Evolutionary conservation across 768 basidiomycete genomes (phyloP).

Genomic region (Tricholoma sp.): DNA sequence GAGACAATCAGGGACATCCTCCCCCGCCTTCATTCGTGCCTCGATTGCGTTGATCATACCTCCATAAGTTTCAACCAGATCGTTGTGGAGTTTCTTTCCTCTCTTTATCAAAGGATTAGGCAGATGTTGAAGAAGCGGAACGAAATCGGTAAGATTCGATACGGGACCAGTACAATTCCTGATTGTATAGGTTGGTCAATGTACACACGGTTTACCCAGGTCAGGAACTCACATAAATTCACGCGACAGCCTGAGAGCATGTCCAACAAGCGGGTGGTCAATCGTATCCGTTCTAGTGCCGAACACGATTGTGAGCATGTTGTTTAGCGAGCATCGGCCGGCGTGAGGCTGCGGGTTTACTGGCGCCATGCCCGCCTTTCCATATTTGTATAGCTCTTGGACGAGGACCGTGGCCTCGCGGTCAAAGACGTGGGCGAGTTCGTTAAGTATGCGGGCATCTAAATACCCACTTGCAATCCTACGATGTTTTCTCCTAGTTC

Average conservation of each 20-base stretch:
- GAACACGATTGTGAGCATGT: conserved; percentile 41
- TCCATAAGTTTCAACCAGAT: conserved; percentile 33
- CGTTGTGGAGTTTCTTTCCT: conserved; percentile 33
- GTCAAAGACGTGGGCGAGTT: conserved; percentile 25
- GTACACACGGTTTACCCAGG: not conserved
- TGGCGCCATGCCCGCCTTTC: conserved; percentile 24
- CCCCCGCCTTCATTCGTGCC: conserved; percentile 29
- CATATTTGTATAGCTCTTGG: conserved; percentile 28
- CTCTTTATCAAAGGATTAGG: conserved; percentile 33
- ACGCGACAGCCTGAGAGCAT: conserved; percentile 31
- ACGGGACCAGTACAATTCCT: conserved; percentile 40
- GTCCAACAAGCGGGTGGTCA: conserved; percentile 30
- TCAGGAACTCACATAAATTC: conserved; percentile 38
- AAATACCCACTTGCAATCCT: conserved; percentile 31
- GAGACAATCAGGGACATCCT: conserved; percentile 37
- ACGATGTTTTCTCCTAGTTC: conserved; percentile 36
- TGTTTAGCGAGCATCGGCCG: conserved; percentile 35
- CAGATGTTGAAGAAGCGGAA: conserved; percentile 34
- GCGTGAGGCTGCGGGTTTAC: conserved; percentile 35
- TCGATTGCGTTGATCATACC: conserved; percentile 34
- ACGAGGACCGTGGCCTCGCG: conserved; percentile 35
- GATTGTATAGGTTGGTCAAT: conserved; percentile 1
- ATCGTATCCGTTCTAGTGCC: conserved; percentile 37
- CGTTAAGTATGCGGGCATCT: conserved; percentile 27
- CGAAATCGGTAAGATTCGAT: conserved; percentile 41